Evolutionary conservation across 208 protist genomes (phyloP), one percentile per base, ranked within the genome.

Genomic region (Leptomonas pyrrhocoris): DNA sequence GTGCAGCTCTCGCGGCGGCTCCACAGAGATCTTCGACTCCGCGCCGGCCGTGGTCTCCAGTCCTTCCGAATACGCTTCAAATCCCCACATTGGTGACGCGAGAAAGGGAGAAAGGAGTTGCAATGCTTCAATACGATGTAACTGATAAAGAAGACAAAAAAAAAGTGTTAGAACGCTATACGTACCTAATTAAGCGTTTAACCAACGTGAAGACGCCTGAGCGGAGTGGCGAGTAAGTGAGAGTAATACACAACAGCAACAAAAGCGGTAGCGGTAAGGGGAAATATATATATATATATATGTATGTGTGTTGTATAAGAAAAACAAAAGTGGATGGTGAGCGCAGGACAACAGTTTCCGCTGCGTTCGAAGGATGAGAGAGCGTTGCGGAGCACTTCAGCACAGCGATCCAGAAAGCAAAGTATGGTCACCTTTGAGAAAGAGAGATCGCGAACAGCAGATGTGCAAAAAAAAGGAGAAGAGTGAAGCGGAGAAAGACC

Each of bases 1-100:
- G 31, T 54, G 59, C 34, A 85, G 68, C 19, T 61, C 11, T 50
- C 56, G 57, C 28, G 77, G 72, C n/a, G 68, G 73, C 23, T n/a
- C 38, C 16, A n/a, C 19, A 43, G 55, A 2, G 28, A 25, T 27
- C 6, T 34, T 56, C 11, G 43, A 6, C 15, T 58, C 49, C 2
- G 51, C 31, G 12, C 6, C 38, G 8, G 30, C 23, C 2, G 36
- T 19, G 46, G 43, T 45, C 40, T 21, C 16, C 18, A 89, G 63
- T 0, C 84, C 84, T 15, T 76, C 71, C 28, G 84, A 77, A 13
- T 81, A 74, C 9, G 51, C 67, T 23, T 83, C 78, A 65, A 89
- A 89, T 15, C 68, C 71, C 83, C 79, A 88, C 67, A 74, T 73
- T 13, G 42, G 9, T 11, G 21, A 49, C 31, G 2, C 28, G 27